A percentile compares a stretch with the other conserved stretches of the same genome.
Conservation (phyloP, 2,329 filamentous ascomycete species). For the Conoideocrella luteorostrata region DNA sequence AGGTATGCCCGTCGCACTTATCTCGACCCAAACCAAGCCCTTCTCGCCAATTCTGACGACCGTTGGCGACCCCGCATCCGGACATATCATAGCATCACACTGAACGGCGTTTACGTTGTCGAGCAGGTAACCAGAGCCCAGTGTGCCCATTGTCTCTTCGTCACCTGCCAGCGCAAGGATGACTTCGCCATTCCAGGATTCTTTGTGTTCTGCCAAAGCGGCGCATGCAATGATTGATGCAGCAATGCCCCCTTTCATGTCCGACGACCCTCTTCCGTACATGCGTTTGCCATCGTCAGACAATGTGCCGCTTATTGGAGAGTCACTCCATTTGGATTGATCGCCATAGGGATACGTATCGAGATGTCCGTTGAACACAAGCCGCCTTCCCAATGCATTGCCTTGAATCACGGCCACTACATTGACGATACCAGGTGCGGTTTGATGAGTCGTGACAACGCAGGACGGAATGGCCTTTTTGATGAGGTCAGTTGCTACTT, state of each 20-base stretch:
- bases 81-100: conserved; percentile 11
- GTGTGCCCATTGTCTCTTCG: conserved; percentile 11
- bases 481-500: conserved; percentile 6
- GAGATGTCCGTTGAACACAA: conserved; percentile 12
- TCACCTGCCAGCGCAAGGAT: conserved; percentile 11
- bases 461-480: conserved; percentile 6
- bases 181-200: conserved; percentile 8
- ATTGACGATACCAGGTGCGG: conserved; percentile 8
- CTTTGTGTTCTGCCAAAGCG: conserved; percentile 4
- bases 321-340: conserved; percentile 3
- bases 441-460: conserved; percentile 7
- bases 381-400: conserved; percentile 4
- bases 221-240: conserved; percentile 9
- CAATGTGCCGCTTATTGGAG: conserved; percentile 6
- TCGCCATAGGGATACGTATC: conserved; percentile 11
- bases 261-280: conserved; percentile 10
- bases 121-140: conserved; percentile 9
- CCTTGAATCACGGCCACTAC: conserved; percentile 8
- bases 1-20: conserved; percentile 6
- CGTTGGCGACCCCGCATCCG: conserved; percentile 10
- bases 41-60: conserved; percentile 11
- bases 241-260: conserved; percentile 12
- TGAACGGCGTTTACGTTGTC: conserved; percentile 4
- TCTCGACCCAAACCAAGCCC: conserved; percentile 10
- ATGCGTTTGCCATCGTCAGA: conserved; percentile 9